These are phyloP conservation scores for Salvia miltiorrhiza DNA, from an alignment of 257 asterid species.

Conservation along the genomic window DNA sequence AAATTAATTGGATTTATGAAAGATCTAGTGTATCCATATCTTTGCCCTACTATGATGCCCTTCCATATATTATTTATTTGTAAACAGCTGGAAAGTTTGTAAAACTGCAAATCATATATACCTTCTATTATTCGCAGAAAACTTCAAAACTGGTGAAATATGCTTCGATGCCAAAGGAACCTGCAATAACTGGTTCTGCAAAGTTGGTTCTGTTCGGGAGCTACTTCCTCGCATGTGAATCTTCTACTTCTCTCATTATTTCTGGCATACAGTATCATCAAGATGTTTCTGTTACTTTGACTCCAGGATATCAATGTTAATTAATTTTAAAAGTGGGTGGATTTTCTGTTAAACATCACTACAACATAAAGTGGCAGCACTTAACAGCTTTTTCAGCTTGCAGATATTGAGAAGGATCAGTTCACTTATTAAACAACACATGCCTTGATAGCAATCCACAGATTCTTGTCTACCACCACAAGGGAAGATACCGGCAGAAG, in stretches of 20 bases:
- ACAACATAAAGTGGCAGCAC: constrained; percentile 16
- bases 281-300: constrained; percentile 20
- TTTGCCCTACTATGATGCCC: not conserved
- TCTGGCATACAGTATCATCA: constrained; percentile 6
- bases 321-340: not conserved
- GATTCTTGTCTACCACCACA: not conserved
- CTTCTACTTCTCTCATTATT: constrained; percentile 22
- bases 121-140: constrained; percentile 43
- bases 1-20: not conserved
- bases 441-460: not conserved
- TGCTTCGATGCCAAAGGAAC: constrained; percentile 83
- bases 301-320: constrained; percentile 1
- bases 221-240: constrained; percentile 91
- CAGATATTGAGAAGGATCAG: not conserved
- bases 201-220: constrained; percentile 69
- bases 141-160: constrained; percentile 49
- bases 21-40: not conserved
- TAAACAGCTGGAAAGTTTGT: constrained; percentile 16
- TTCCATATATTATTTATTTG: constrained; percentile 9
- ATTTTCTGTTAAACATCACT: constrained; percentile 8
- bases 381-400: not conserved
- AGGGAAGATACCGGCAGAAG: not conserved
- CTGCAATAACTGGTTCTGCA: constrained; percentile 88
- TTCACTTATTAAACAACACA: not conserved
- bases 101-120: constrained; percentile 10